Base-by-base conservation (phyloP, 192 early-diverging fungal genomes). In the Mortierella antarctica region DNA sequence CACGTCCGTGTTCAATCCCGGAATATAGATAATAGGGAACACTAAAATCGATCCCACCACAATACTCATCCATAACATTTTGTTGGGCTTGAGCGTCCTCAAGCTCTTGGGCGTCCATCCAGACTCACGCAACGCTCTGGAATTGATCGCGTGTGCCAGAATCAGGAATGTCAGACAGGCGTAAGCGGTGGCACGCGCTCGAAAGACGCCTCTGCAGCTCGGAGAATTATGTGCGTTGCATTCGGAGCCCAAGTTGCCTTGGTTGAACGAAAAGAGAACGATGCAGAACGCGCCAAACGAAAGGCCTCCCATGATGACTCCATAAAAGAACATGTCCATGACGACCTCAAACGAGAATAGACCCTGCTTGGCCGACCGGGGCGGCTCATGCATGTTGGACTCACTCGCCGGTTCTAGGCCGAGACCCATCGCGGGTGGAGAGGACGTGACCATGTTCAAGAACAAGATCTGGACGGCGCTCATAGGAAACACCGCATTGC, bases 391-490 rank as follows among this genome's bases (percentile, higher is more conserved):
- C 93, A 94, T 94, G 57, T 90, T 89, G 39, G 90, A 87, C 1
- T 80, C 79, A 70, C 86, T 87, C 15, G 88, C 83, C 68, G 85
- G 86, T 69, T 95, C 93, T 40, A 91, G 83, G 48, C 94, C 93
- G 23, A 96, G 85, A 56, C 91, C 87, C 87, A 96, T 91, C 21
- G 95, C 93, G 5, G 92, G 89, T 18, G 95, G 95, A 15, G 94
- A 91, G 48, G 90, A 88, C 0, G 95, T 95, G 23, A 96, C 76
- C 74, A 96, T 85, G 82, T 95, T 95, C 76, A 93, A 85, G 82
- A 92, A 93, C 45, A 96, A 82, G 69, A 95, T 92, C 55, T 93
- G 91, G 42, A 95, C 89, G 0, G 95, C 90, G 1, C 91, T 89
- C 81, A 96, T 85, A 8, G 94, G 94, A 80, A 92, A 94, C 15